Base-by-base conservation (phyloP, 257 asterid species). In the Ocimum tenuiflorum region DNA sequence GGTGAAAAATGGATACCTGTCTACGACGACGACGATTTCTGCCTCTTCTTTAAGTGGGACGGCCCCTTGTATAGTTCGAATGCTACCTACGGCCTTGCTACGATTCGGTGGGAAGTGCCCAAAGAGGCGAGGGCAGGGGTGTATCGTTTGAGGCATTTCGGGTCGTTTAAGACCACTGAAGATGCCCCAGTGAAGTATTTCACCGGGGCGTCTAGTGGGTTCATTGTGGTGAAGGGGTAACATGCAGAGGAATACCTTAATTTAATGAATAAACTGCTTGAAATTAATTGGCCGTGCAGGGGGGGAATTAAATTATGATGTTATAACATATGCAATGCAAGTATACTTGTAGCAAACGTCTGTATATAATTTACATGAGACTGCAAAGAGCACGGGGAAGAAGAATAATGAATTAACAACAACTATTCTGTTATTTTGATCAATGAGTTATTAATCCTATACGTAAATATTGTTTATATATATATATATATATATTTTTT, bases 81-180 rank as follows among this genome's bases (percentile, higher is more conserved):
- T 23, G 0, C 59, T 12, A 3, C 52, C 15, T 73, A 71, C 43
- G 86, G 88, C 6, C 51, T 72, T 23, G 88, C 87, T 1, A 82
- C 82, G 1, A 12, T 85, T 7, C 88, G 82, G 56, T 85, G 88
- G 91, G 81, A 82, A 43, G 83, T 85, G 75, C 87, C 83, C 13
- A 54, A 57, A 8, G 78, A 62, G 1, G 78, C 69, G 8, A 59
- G 17, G 12, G 70, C 60, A 0, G 88, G 87, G 20, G 43, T 75
- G 6, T 82, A 80, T 41, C 73, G 88, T 1, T 55, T 80, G 8
- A 70, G 87, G 49, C 87, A 85, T 46, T 82, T 67, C 42, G 91
- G 88, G 13, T 77, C 88, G 24, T 75, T 77, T 3, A 82, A 74
- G 83, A 63, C 49, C 6, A 18, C 53, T 0, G 50, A 72, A 19